phyloP scores from a whole-genome alignment of 129 eudicot species.

The Pulicaria dysenterica region DNA sequence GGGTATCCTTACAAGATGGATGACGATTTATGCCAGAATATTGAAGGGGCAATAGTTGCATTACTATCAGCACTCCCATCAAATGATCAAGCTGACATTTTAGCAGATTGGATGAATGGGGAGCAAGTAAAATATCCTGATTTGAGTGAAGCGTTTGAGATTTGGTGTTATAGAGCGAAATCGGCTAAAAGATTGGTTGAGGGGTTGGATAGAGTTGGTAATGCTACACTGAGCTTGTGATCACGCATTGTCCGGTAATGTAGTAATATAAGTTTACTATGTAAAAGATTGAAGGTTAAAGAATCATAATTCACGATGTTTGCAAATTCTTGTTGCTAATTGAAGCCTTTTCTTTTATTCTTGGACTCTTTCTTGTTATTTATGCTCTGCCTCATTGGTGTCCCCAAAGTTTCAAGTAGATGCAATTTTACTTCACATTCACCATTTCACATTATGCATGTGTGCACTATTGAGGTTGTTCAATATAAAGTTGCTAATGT shows the following conservation, averaged over 20 bases:
- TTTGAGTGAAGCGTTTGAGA: conserved; percentile 90
- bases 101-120: conserved; percentile 75
- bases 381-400: too few species aligned
- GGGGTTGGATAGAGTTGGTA: conserved; percentile 61
- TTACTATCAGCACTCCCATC: conserved; percentile 77
- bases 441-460: too few species aligned
- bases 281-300: conserved; percentile 20
- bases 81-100: conserved; percentile 83
- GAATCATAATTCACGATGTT: conserved; percentile 26
- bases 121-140: conserved; percentile 71
- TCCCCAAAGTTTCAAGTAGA: too few species aligned
- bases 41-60: conserved; percentile 86
- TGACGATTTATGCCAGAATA: conserved; percentile 72
- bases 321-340: conserved; percentile 28
- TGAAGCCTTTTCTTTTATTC: conserved; percentile 21
- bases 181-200: conserved; percentile 85
- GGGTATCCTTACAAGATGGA: conserved; percentile 68
- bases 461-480: too few species aligned
- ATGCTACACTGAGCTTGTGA: conserved; percentile 54
- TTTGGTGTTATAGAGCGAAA: conserved; percentile 93
- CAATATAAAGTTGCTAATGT: too few species aligned
- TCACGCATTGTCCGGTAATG: too few species aligned
- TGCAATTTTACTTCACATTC: too few species aligned
- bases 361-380: too few species aligned
- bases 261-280: neutral